Base-by-base conservation (phyloP, 768 basidiomycete genomes). In the Leccinum fibrillosum region DNA sequence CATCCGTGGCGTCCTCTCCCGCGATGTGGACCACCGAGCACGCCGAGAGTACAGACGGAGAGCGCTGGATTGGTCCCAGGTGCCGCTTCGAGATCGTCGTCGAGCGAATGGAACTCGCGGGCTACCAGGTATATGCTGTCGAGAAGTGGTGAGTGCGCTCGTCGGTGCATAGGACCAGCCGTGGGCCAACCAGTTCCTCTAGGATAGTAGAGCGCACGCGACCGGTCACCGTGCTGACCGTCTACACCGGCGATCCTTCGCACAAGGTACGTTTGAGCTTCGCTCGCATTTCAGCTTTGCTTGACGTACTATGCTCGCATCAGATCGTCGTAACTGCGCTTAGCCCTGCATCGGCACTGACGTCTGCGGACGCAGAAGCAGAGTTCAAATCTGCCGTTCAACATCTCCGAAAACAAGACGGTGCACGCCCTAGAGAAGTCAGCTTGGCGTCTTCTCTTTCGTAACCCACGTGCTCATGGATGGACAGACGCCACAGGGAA, bases 71-170 rank as follows among this genome's bases (percentile, higher is more conserved):
- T 17, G 78, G 77, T 1, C 66, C 74, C 10, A 76, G 77, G 19
- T 75, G 76, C 50, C 75, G 72, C 51, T 83, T 86, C 60, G 78
- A 80, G 64, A 71, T 83, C 55, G 77, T 78, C 8, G 75, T 80
- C 37, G 77, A 81, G 34, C 71, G 73, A 17, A 63, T 85, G 49
- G 74, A 83, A 48, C 66, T 74, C 51, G 60, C 76, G 19, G 86
- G 86, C 1, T 91, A 86, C 73, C 91, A 92, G 74, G 78, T 93
- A 56, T 94, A 92, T 68, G 91, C 90, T 0, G 92, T 94, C 9
- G 88, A 93, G 77, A 89, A 89, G 71, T 93, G 91, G 90, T 85
- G 61, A 66, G 57, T 73, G n/a, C 55, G 11, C 15, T 19, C 53
- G n/a, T 25, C n/a, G n/a, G 12, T 54, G 32, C 19, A 3, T 49